Conservation (phyloP, 371 early-diverging fungal species). For the Batkoa obscura region DNA sequence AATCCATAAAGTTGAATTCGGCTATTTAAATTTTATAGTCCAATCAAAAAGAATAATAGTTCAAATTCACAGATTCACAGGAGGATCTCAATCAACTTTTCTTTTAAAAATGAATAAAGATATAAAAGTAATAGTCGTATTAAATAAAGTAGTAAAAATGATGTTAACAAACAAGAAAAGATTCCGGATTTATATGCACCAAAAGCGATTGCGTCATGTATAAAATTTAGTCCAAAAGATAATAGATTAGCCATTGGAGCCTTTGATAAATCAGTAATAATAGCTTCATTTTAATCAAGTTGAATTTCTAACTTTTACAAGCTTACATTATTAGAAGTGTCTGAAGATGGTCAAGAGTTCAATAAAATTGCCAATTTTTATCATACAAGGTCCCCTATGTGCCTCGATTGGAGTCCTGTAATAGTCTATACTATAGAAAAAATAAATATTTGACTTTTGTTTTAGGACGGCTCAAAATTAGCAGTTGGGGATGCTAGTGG, state of each 20-base stretch:
- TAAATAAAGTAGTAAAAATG: too few species aligned
- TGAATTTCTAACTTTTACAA: slow-evolving; percentile 74
- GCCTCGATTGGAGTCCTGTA: slow-evolving; percentile 76
- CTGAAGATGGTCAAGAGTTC: slow-evolving; percentile 38
- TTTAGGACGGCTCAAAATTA: slow-evolving; percentile 57
- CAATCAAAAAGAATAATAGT: too few species aligned
- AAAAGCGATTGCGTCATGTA: too few species aligned
- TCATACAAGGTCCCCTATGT: slow-evolving; percentile 72
- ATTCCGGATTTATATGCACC: too few species aligned
- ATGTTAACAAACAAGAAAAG: too few species aligned
- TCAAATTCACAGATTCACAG: too few species aligned
- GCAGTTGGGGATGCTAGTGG: slow-evolving; percentile 62
- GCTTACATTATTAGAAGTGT: slow-evolving; percentile 82
- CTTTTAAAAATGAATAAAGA: too few species aligned
- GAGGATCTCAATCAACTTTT: too few species aligned
- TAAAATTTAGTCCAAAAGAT: background rate
- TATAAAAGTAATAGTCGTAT: too few species aligned
- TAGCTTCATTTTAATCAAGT: background rate
- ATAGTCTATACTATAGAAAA: too few species aligned
- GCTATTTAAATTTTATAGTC: too few species aligned
- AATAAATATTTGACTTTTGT: background rate
- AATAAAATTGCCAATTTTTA: slow-evolving; percentile 52
- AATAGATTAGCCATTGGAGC: slow-evolving; percentile 75
- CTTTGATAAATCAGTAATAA: slow-evolving; percentile 75
- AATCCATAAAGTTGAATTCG: too few species aligned